phyloP scores from a whole-genome alignment of 345 rosid genomes.

The Eucalyptus paniculata region DNA sequence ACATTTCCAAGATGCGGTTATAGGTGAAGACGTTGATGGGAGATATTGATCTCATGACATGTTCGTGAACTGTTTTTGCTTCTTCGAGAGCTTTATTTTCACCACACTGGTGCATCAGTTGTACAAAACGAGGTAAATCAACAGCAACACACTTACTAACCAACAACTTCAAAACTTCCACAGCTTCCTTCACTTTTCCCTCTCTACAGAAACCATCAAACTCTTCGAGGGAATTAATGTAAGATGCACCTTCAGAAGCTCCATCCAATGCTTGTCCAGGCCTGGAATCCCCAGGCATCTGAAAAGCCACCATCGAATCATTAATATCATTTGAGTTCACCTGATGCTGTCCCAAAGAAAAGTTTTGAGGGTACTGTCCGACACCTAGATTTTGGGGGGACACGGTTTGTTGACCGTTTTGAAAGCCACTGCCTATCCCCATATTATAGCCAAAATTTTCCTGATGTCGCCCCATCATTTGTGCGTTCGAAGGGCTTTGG shows the following conservation, averaged over 20 bases:
- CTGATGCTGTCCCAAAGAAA: not conserved
- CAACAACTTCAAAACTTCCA: slow-evolving; percentile 29
- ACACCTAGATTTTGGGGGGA: not conserved
- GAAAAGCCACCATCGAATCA: not conserved
- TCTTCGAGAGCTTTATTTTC: slow-evolving; percentile 47
- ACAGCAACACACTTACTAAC: slow-evolving; percentile 20
- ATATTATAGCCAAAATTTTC: not conserved
- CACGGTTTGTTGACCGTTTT: not conserved
- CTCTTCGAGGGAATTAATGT: slow-evolving; percentile 13
- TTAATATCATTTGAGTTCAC: not conserved
- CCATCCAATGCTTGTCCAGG: slow-evolving; percentile 3
- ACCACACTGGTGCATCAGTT: slow-evolving; percentile 48
- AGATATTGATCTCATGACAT: slow-evolving; percentile 10
- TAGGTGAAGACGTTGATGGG: slow-evolving; percentile 21
- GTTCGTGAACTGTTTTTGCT: slow-evolving; percentile 46
- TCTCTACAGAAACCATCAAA: slow-evolving; percentile 43
- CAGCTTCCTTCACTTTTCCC: slow-evolving; percentile 48
- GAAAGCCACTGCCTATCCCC: not conserved
- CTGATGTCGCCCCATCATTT: not conserved
- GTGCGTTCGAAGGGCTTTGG: not conserved
- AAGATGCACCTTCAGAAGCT: slow-evolving; percentile 1
- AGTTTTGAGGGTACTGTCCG: slow-evolving; percentile 1
- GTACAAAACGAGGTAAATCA: slow-evolving; percentile 30
- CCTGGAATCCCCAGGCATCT: not conserved
- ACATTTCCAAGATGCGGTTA: slow-evolving; percentile 60